These are phyloP conservation scores for Ophidiomyces ophidiicola DNA, from an alignment of 2,329 filamentous ascomycete genomes.

Conservation along the genomic window DNA sequence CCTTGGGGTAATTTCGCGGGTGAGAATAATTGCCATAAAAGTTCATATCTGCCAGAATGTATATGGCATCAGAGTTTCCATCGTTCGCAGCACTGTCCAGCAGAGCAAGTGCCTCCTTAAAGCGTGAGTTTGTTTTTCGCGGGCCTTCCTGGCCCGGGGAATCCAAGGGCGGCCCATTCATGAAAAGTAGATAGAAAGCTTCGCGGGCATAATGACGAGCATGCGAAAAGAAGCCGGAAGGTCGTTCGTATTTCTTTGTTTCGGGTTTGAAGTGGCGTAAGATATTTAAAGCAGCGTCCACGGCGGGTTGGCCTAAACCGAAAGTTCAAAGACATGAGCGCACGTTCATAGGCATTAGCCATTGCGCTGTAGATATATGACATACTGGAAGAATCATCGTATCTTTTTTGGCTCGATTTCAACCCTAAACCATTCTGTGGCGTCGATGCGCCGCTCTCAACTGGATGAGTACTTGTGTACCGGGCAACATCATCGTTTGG, in stretches of 20 bases:
- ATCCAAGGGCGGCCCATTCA: conserved; percentile 46
- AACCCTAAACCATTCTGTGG: conserved; percentile 7
- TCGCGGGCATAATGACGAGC: conserved; percentile 50
- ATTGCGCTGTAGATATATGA: not conserved
- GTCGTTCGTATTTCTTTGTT: conserved; percentile 30
- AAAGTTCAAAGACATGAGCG: not conserved
- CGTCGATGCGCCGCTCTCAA: not conserved
- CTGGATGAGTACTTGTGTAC: not conserved
- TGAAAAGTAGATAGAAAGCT: conserved; percentile 51
- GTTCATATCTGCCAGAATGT: conserved; percentile 82
- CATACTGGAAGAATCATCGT: conserved; percentile 7
- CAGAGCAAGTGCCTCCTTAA: conserved; percentile 47
- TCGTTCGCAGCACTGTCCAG: conserved; percentile 47
- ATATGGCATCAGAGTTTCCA: conserved; percentile 64
- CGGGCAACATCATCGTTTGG: conserved; percentile 1
- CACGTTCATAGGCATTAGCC: not conserved
- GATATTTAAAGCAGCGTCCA: conserved; percentile 16
- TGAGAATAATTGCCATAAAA: conserved; percentile 92
- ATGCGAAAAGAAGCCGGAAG: conserved; percentile 46
- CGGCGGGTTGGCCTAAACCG: conserved; percentile 15
- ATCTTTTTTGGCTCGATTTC: not conserved
- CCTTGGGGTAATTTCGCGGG: conserved; percentile 64
- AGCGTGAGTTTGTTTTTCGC: conserved; percentile 26
- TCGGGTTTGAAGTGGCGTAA: conserved; percentile 13
- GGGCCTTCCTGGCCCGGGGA: conserved; percentile 30